phyloP scores from a whole-genome alignment of 2,329 filamentous ascomycete genomes.

The Tolypocladium cylindrosporum region DNA sequence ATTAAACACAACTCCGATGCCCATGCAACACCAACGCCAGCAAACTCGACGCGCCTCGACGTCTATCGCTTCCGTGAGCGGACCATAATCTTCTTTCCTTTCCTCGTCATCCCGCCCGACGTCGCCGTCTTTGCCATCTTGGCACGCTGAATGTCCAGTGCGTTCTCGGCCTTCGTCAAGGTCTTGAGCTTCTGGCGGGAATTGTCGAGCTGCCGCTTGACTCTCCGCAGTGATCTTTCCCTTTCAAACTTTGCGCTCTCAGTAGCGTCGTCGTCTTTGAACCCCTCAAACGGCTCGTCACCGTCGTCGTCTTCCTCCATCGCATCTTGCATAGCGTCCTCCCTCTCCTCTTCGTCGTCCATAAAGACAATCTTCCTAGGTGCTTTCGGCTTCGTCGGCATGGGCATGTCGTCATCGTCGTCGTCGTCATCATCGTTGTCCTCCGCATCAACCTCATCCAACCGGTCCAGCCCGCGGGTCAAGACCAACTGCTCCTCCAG shows the following conservation, averaged over 20 bases:
- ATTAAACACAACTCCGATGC: neutral
- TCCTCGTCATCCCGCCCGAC: constrained; percentile 47
- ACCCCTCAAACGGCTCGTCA: constrained; percentile 2
- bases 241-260: constrained; percentile 27
- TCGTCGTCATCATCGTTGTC: constrained; percentile 19
- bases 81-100: constrained; percentile 53
- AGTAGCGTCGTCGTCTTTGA: constrained; percentile 10
- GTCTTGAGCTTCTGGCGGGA: constrained; percentile 44
- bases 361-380: constrained; percentile 44
- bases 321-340: constrained; percentile 18
- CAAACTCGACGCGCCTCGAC: neutral
- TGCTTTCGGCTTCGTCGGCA: constrained; percentile 16
- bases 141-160: constrained; percentile 48
- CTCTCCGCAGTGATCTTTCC: constrained; percentile 30
- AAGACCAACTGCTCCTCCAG: constrained; percentile 45
- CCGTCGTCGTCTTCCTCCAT: constrained; percentile 16
- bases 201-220: constrained; percentile 37
- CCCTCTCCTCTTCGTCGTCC: constrained; percentile 26
- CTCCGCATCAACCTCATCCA: constrained; percentile 23
- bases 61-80: constrained; percentile 49
- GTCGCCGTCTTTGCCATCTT: constrained; percentile 58
- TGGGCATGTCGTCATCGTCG: constrained; percentile 21
- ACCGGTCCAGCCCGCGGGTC: constrained; percentile 24
- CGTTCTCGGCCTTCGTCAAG: constrained; percentile 44
- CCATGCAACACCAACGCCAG: neutral